Base-by-base conservation (phyloP, 306 rosid genomes). In the Pyrus pyrifolia region DNA sequence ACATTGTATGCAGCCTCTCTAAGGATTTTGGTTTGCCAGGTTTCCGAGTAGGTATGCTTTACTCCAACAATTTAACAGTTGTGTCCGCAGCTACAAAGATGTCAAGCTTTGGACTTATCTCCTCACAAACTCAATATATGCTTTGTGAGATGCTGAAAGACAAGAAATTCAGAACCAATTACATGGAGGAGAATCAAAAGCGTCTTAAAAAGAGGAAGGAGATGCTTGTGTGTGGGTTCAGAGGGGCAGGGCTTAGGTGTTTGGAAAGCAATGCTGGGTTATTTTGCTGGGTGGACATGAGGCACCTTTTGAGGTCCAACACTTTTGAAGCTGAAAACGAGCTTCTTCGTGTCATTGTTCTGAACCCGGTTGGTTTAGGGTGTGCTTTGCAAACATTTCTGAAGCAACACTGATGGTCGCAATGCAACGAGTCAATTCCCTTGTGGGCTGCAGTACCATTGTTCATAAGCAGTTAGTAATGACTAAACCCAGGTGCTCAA, bases 281-380 rank as follows among this genome's bases (percentile, higher is more conserved):
- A 80, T 91, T 91, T 64, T 88, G 89, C 62, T 90, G 97, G 98
- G 96, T 91, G 35, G 94, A 93, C 77, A 90, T 91, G 98, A 86
- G 91, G 35, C 81, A 83, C 23, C 58, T 93, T 8, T 60, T 93
- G 31, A 68, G 71, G 6, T 69, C 77, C 23, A 30, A 63, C 5
- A 87, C 77, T 17, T 93, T 88, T 67, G 90, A 93, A 29, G 91
- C 89, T n/a, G 98, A 93, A 80, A 85, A 82, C 58, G 91, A 86
- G 82, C 83, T 93, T 96, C 93, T 18, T 89, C 97, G 45, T 93
- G 90, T 58, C 97, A 91, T 27, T 93, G 97, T 70, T 73, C 83
- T 29, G 97, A 93, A 76, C 94, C 98, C 0, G 97, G 98, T 4
- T 93, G 98, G 98, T 93, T 93, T 69, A 80, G 98, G 51, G 29